Evolutionary conservation across 73 alveolate species (phyloP), one percentile per base, ranked within the genome.

Genomic region (Paramecium tetraurelia): DNA sequence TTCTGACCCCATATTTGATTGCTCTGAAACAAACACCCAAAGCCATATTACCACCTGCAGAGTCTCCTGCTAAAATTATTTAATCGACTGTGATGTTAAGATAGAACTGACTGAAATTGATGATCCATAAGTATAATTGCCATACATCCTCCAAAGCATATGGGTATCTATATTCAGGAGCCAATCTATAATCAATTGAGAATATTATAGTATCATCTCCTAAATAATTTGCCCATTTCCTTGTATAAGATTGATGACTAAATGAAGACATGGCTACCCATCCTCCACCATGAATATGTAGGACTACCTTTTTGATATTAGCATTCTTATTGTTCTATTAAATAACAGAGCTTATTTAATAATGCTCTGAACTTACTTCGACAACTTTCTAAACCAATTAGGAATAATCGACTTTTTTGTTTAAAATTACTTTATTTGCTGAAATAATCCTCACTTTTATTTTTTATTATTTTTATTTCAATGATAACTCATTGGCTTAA

Each of bases 41-140:
- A 38, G 97, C 97, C 92, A 98, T 92, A 93, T 98, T 97, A 10
- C 99, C 99, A 24, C 99, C 99, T 0, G 99, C 99, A 24, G 99
- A 96, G 92, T 98, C 99, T 14, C 99, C 99, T 36, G 96, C 96
- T 33, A 86, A 58, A 7, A 86, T n/a, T 63, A 86, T 63, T 24
- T 86, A 20, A 33, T 63, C 76, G n/a, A 63, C n/a, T 63, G 33
- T 38, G 24, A 97, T 87, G 41, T 97, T 97, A 11, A 96, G 88
- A 58, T 92, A 87, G 18, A 72, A 72, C 68, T 94, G 93, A 53
- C 95, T 92, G 85, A 96, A 86, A 31, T 93, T 80, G 7, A 97
- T 50, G 63, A 97, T 88, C 98, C 98, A 97, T 69, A 93, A 71
- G 94, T 97, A 97, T 44, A 96, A 94, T 89, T 97, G 95, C 98